Evolutionary conservation across 345 rosid species (phyloP), one percentile per base, ranked within the genome.

Genomic region (Mangifera indica): DNA sequence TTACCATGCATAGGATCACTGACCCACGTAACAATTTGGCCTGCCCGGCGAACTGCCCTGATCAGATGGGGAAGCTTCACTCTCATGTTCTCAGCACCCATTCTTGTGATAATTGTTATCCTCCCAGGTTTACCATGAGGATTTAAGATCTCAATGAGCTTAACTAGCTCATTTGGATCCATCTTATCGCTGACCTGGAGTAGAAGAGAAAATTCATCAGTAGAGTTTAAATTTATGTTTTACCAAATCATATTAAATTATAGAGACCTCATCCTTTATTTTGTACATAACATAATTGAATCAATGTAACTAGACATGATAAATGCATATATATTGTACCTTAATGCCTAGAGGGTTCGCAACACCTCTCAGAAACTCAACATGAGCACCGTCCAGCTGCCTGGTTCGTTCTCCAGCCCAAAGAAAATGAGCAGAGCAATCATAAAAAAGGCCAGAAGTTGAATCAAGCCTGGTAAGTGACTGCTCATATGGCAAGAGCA

Each of bases 1-100:
- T 92, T 92, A 68, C 97, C 97, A 54, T 92, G 98, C 98, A 92
- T 90, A 59, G 98, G 98, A 80, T 92, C 98, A 75, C 96, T 90
- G 74, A 92, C 94, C 96, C 98, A 92, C 21, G 96, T 90, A 74
- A 90, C 96, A 75, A 90, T 90, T 74, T 83, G 96, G 57, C 98
- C 96, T 20, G 94, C 89, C 9, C 87, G 58, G 17, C 93, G 87
- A 17, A 90, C 94, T 21, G 93, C 96, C 80, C 96, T 80, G 10
- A 92, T 89, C 69, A 92, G 78, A 84, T 92, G 87, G 57, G 98
- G 98, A 80, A 92, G 93, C 71, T 92, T 92, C 74, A 92, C 98
- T 76, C 98, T 85, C 98, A 90, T 92, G 83, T 92, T 90, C 84
- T 92, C 97, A 29, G 97, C 96, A 66, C 97, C 97, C 97, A 92